Percentiles rank a stretch among this genome's conserved stretches.
These are phyloP conservation scores for Xerocomus potaroensis DNA, from an alignment of 768 basidiomycete genomes.

Conservation along the genomic window DNA sequence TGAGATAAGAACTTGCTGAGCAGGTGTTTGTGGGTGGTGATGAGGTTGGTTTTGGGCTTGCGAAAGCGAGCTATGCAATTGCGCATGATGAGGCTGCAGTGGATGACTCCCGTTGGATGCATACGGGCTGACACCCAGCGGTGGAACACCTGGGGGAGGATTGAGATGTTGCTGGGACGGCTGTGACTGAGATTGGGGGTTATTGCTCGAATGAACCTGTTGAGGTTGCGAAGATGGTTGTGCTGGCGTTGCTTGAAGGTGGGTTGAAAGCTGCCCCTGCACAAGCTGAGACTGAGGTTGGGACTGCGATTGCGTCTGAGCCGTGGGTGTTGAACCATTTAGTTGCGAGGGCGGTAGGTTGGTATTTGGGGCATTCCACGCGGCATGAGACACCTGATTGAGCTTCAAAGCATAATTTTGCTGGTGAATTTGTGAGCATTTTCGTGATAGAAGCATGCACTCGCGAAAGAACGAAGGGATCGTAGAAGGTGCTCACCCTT, in stretches of 20 bases:
- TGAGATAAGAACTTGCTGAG: constrained; percentile 87
- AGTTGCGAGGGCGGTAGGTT: constrained; percentile 36
- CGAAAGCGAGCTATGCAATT: constrained; percentile 25
- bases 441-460: not conserved
- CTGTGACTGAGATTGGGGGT: constrained; percentile 28
- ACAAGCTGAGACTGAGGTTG: constrained; percentile 24
- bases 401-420: constrained; percentile 61
- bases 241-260: constrained; percentile 15
- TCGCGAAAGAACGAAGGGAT: not conserved
- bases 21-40: constrained; percentile 79
- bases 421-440: constrained; percentile 29
- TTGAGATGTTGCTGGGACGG: constrained; percentile 45
- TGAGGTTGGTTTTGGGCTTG: constrained; percentile 33
- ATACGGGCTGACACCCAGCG: constrained; percentile 34
- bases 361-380: constrained; percentile 59
- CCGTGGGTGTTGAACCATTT: constrained; percentile 21
- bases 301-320: constrained; percentile 22
- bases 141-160: constrained; percentile 48
- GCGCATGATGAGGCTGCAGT: constrained; percentile 31
- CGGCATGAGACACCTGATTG: constrained; percentile 56
- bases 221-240: constrained; percentile 30
- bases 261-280: constrained; percentile 21
- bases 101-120: constrained; percentile 36
- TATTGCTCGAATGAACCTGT: constrained; percentile 33
- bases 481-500: constrained; percentile 47